Conservation (phyloP, 768 basidiomycete species). For the Kwoniella newhampshirensis region DNA sequence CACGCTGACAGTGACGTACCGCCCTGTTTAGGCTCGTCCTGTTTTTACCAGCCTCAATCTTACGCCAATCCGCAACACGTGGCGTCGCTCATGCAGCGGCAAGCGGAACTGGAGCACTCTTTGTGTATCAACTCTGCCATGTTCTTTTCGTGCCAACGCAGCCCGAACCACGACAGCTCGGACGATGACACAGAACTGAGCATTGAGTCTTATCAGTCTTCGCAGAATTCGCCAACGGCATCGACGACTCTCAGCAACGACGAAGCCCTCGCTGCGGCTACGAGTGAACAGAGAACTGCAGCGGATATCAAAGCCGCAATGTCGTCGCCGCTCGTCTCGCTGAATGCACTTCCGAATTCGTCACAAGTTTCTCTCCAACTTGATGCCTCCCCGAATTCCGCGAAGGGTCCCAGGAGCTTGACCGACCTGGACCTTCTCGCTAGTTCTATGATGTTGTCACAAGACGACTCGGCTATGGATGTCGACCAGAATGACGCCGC, state of each 20-base stretch:
- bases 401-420: constrained; percentile 19
- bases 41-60: constrained; percentile 45
- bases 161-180: constrained; percentile 5
- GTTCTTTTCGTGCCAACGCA: constrained; percentile 29
- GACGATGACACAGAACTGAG: constrained; percentile 17
- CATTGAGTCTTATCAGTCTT: constrained; percentile 21
- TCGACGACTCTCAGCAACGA: constrained; percentile 21
- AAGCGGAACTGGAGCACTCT: constrained; percentile 40
- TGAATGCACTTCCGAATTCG: not conserved
- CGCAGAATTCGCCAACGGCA: constrained; percentile 22
- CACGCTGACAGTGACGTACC: not conserved
- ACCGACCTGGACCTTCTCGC: constrained; percentile 33
- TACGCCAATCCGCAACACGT: constrained; percentile 44
- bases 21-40: constrained; percentile 3
- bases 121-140: constrained; percentile 18
- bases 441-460: constrained; percentile 20
- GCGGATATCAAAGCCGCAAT: constrained; percentile 40
- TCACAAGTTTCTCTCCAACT: constrained; percentile 11
- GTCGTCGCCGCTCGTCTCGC: constrained; percentile 30
- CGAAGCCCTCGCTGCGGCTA: constrained; percentile 12
- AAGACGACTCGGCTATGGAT: constrained; percentile 25
- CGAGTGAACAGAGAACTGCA: constrained; percentile 20
- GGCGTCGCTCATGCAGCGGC: constrained; percentile 39
- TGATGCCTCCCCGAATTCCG: constrained; percentile 16
- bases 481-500: constrained; percentile 24